Base-by-base conservation (phyloP, 2,329 filamentous ascomycete genomes). In the Colletotrichum siamense region DNA sequence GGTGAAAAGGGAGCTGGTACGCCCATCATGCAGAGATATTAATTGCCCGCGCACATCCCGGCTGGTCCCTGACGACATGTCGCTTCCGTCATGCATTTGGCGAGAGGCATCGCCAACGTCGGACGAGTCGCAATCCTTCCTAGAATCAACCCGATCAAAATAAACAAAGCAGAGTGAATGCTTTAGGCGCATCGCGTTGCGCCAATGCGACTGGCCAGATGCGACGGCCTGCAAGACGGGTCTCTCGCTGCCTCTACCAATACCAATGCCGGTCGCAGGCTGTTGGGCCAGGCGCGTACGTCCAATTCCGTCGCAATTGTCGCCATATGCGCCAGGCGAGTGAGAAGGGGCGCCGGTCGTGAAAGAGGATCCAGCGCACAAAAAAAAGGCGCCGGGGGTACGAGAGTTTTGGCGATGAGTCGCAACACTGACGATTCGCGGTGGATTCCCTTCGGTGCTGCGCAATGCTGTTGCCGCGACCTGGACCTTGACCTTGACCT, bases 1-100 rank as follows among this genome's bases (percentile, higher is more conserved):
- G 81, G 80, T 76, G 78, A 69, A 78, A 77, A 82, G 80, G 79
- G 79, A 77, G 77, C 80, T 80, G 78, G 77, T 71, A 79, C 79
- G 75, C 28, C 52, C 71, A 57, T 75, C 70, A 73, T 73, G 74
- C 71, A 75, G 59, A 65, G 49, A 70, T 63, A 75, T 70, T 75
- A 75, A 70, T 52, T 66, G 64, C 36, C 61, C 71, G 71, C 74
- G 64, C 63, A 61, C 74, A 75, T 34, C 74, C 74, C 52, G 65
- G 59, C 61, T 44, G 44, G 71, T 66, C 71, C 65, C 71, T 76
- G 71, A 66, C 18, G 34, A 52, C 28, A n/a, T 67, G 44, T 66
- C 65, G 39, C 64, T 65, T 49, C 59, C 65, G 26, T 70, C 65
- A 70, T 52, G 65, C 74, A 62, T 34, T 28, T 49, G 55, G 30